Conservation (phyloP, 805 yeast genomes). For the Yamadazyma philogaea region DNA sequence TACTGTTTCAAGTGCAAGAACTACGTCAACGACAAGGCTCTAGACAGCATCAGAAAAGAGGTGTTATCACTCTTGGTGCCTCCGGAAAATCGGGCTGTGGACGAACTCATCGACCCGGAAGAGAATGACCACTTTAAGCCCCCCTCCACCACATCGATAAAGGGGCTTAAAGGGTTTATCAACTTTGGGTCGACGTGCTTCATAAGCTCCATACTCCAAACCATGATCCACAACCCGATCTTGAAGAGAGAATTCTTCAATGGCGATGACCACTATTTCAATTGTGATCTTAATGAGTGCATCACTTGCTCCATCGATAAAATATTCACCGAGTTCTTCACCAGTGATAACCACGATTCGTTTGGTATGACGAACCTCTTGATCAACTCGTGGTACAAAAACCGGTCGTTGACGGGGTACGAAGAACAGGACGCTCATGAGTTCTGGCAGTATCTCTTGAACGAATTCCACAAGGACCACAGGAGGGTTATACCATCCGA, state of each 20-base stretch:
- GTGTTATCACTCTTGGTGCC: conserved; percentile 10
- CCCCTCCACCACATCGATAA: conserved; percentile 55
- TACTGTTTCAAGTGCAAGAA: conserved; percentile 79
- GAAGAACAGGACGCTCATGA: conserved; percentile 99
- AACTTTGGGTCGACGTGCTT: conserved; percentile 98
- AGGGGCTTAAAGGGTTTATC: conserved; percentile 85
- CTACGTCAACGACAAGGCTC: conserved; percentile 58
- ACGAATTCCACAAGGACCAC: conserved; percentile 64
- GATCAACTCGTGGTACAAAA: conserved; percentile 84
- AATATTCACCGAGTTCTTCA: conserved; percentile 71
- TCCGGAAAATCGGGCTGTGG: background rate
- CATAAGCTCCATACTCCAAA: conserved; percentile 90
- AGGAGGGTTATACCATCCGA: conserved; percentile 17
- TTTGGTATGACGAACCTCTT: conserved; percentile 79
- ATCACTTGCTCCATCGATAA: conserved; percentile 83
- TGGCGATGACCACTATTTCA: conserved; percentile 59
- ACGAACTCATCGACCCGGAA: background rate
- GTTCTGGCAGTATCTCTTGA: conserved; percentile 87
- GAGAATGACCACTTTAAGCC: conserved; percentile 15
- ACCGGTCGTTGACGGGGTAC: conserved; percentile 86
- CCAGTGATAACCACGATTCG: conserved; percentile 59
- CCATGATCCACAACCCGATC: conserved; percentile 86
- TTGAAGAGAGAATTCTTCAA: conserved; percentile 73
- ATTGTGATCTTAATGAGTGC: conserved; percentile 55
- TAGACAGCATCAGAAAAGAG: conserved; percentile 50